A percentile compares a stretch with the other conserved stretches of the same genome.
phyloP scores from a whole-genome alignment of 352 stramenopile genomes.

The Phytopythium sindhum region DNA sequence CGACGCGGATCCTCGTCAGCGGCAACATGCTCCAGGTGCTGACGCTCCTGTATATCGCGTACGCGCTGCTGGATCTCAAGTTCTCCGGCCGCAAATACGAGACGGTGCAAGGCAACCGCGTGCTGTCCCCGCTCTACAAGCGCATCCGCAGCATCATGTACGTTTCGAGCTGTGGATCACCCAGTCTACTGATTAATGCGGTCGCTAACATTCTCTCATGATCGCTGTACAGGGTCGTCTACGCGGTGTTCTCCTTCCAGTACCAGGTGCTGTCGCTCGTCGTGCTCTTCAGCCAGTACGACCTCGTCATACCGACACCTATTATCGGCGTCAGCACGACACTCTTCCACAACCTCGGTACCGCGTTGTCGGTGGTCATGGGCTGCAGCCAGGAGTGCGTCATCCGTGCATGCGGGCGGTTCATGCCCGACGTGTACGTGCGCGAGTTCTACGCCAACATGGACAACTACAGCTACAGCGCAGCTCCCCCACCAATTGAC shows the following conservation, averaged over 20 bases:
- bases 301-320: conserved; percentile 25
- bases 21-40: conserved; percentile 41
- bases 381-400: conserved; percentile 50
- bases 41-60: conserved; percentile 36
- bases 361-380: conserved; percentile 38
- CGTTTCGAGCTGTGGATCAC: conserved; percentile 1
- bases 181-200: neutral
- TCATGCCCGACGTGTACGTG: conserved; percentile 45
- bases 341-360: conserved; percentile 45
- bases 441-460: conserved; percentile 29
- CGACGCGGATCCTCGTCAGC: conserved; percentile 37
- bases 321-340: conserved; percentile 34
- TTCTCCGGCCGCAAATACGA: conserved; percentile 47
- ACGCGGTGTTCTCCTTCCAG: conserved; percentile 41
- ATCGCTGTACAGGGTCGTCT: conserved; percentile 29
- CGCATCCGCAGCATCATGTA: conserved; percentile 65
- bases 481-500: conserved; percentile 16
- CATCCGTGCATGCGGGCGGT: conserved; percentile 28
- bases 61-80: conserved; percentile 39
- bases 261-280: conserved; percentile 44
- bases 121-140: conserved; percentile 51
- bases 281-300: conserved; percentile 32
- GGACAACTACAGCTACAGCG: conserved; percentile 14
- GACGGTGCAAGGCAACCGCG: conserved; percentile 33
- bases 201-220: neutral